Evolutionary conservation across 345 rosid species (phyloP).

Genomic region (Acer saccharum): DNA sequence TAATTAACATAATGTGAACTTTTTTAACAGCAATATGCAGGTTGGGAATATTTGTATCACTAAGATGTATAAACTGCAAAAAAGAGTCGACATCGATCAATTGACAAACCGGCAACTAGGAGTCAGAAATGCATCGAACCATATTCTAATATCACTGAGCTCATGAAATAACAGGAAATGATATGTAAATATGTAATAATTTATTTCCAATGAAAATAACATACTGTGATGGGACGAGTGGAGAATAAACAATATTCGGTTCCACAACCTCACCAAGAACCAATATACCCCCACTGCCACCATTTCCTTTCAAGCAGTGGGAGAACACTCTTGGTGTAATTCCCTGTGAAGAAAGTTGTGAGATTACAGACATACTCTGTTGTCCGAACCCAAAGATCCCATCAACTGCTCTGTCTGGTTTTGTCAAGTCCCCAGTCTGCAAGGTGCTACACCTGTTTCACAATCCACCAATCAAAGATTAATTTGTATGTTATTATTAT

Average conservation of each 20-base stretch:
- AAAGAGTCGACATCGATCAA: not conserved
- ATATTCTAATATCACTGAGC: not conserved
- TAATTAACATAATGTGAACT: too few relatives aligned
- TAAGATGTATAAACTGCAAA: not conserved
- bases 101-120: not conserved
- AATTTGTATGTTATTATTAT: conserved; percentile 22
- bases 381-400: conserved; percentile 98
- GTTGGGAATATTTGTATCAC: not conserved
- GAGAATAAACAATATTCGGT: conserved; percentile 87
- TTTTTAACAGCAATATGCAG: not conserved
- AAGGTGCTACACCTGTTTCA: conserved; percentile 78
- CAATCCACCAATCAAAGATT: conserved; percentile 23
- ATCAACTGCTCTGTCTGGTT: conserved; percentile 86
- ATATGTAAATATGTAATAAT: not conserved
- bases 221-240: conserved; percentile 85
- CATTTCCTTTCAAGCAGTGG: conserved; percentile 86
- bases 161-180: not conserved
- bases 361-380: conserved; percentile 77
- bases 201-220: conserved; percentile 26
- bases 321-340: conserved; percentile 85
- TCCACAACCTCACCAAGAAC: conserved; percentile 94
- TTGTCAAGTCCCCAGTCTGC: conserved; percentile 78
- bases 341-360: conserved; percentile 87
- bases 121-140: not conserved
- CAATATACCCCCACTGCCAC: conserved; percentile 82